These are phyloP conservation scores for Pseudevernia furfuracea DNA, from an alignment of 495 filamentous ascomycete species.

Conservation along the genomic window DNA sequence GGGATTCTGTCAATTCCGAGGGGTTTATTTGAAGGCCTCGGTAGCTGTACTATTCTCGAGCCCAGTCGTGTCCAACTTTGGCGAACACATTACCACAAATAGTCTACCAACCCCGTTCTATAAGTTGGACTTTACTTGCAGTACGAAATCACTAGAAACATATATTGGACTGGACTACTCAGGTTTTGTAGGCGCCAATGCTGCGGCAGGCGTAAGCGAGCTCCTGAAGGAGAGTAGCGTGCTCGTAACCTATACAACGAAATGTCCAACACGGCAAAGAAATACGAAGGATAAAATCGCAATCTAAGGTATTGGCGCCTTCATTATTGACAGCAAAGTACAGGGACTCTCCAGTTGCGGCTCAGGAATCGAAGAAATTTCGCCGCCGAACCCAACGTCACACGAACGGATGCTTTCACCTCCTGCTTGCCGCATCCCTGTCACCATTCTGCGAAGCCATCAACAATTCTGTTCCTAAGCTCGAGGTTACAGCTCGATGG, in stretches of 20 bases:
- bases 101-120: neutral
- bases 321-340: neutral
- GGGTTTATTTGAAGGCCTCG: neutral
- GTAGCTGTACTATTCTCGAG: conserved; percentile 10
- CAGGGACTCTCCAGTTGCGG: neutral
- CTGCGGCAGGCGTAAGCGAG: conserved; percentile 5
- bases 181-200: neutral
- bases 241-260: neutral
- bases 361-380: too few species aligned
- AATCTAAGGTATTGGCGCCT: neutral
- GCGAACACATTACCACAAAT: conserved; percentile 6
- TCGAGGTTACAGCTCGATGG: conserved; percentile 38
- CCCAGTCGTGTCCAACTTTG: neutral
- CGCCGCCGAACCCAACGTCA: neutral
- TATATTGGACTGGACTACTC: neutral
- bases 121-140: neutral
- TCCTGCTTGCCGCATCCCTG: neutral
- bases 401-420: conserved; percentile 13
- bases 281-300: neutral
- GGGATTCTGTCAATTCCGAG: neutral
- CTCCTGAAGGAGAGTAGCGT: neutral
- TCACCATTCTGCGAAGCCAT: neutral
- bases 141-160: neutral
- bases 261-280: neutral
- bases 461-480: neutral